Base-by-base conservation (phyloP, 83 land plant species). In the Picea engelmannii region DNA sequence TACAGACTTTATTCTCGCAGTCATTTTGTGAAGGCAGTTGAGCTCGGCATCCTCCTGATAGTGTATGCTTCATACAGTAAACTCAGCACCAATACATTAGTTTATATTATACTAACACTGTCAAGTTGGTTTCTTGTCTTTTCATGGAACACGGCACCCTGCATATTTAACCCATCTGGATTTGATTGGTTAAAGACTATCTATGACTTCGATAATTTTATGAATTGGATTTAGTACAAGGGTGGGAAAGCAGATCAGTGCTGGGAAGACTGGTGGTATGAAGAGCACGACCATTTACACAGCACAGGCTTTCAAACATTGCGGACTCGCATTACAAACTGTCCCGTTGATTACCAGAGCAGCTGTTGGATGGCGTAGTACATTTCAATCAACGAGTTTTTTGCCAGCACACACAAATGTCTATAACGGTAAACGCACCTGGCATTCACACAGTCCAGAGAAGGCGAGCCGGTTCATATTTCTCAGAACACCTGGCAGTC, bases 241-340 rank as follows among this genome's bases (percentile, higher is more conserved):
- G 91, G 94, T 62, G 95, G 91, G 24, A 79, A 89, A 79, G 83
- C 91, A 18, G 93, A 95, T 7, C 91, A 91, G 75, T 90, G 96
- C 78, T 96, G 99, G 99, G 93, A 95, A 79, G 81, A 80, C 7
- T 96, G 99, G 99, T 96, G 99, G 99, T 84, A 92, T 47, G 98
- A 96, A 65, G 98, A 96, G 78, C 88, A 88, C 62, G 91, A 88
- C 52, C 99, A 96, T 85, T 73, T 96, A n/a, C 83, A 90, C 17
- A 90, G 89, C 65, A 95, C 99, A 27, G 98, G 96, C 47, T 27
- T 27, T 27, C 31, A 27, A 27, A 27, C 31, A 27, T 27, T 27
- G 31, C 31, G 31, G 31, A 27, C 31, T 27, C 31, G 31, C 31
- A 27, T 27, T 27, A 27, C 31, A 27, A 27, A 27, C 31, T 27